Base-by-base conservation (phyloP, 2,329 filamentous ascomycete genomes). In the Lecanosticta acicola region DNA sequence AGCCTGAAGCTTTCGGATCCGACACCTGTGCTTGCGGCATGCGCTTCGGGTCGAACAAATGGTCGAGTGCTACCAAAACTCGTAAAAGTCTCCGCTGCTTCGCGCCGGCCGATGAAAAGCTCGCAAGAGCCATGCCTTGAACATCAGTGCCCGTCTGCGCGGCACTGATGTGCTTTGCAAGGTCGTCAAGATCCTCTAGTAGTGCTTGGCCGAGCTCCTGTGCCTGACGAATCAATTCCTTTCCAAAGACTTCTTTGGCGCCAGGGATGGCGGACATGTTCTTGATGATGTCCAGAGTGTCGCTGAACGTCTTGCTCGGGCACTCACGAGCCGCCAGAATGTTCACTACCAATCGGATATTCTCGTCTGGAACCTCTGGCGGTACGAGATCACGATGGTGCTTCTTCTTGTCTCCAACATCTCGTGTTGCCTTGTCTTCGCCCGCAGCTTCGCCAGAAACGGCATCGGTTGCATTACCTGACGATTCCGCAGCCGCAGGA, bases 261-360 rank as follows among this genome's bases (percentile, higher is more conserved):
- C 85, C 88, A 13, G 91, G 89, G 50, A 98, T 93, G 32, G 87
- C 84, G 3, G 90, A 97, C 35, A 98, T 77, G 61, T 97, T 96
- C 71, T 95, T 97, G 73, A 98, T 95, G n/a, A 94, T 94, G 13
- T 91, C 93, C 43, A 98, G 79, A 0, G 93, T 97, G 67, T 97
- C 94, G 64, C 93, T 87, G 76, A 98, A 98, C 0, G 93, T 97
- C 74, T 95, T 96, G 53, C 87, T 90, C 62, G 88, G 95, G 70
- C 93, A 98, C 67, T 98, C 93, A 39, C 90, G 85, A 52, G 91
- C 91, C 35, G 94, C 88, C 55, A 98, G 86, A 46, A 98, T 95
- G 64, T 93, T 93, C 58, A 97, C 87, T n/a, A 98, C 89, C 46
- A 97, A 75, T 48, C 86, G 87, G 46, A 98, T 78, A 63, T 97